Percentiles rank a stretch among this genome's conserved stretches.
These are phyloP conservation scores for Dentipellis fragilis DNA, from an alignment of 768 basidiomycete genomes.

Conservation along the genomic window DNA sequence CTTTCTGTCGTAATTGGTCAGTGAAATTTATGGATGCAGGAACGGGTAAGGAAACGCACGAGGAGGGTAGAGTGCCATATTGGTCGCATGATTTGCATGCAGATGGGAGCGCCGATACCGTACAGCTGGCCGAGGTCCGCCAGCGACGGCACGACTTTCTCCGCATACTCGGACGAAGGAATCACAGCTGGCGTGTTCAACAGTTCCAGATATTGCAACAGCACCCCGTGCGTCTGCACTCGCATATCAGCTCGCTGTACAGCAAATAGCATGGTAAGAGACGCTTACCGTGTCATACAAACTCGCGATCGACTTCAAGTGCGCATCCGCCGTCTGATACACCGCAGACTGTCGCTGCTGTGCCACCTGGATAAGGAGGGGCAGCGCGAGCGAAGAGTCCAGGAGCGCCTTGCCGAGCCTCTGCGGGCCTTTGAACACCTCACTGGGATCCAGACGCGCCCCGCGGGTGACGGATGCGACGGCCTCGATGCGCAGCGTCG, in stretches of 20 bases:
- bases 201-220: constrained; percentile 88
- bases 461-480: constrained; percentile 74
- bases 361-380: constrained; percentile 85
- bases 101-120: constrained; percentile 75
- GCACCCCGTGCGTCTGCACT: constrained; percentile 79
- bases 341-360: constrained; percentile 85
- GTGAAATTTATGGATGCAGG: background rate
- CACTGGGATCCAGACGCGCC: constrained; percentile 56
- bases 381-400: constrained; percentile 69
- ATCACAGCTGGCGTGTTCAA: constrained; percentile 66
- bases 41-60: constrained; percentile 27
- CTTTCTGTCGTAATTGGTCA: constrained; percentile 27
- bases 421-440: constrained; percentile 55
- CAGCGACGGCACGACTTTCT: constrained; percentile 65
- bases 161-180: constrained; percentile 60
- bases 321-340: constrained; percentile 59
- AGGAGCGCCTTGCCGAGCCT: constrained; percentile 56
- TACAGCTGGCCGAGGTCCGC: constrained; percentile 64
- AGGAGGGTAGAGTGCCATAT: constrained; percentile 55
- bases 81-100: constrained; percentile 91
- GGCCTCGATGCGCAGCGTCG: constrained; percentile 78
- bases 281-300: constrained; percentile 77
- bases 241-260: constrained; percentile 1
- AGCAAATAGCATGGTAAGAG: constrained; percentile 4
- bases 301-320: constrained; percentile 78